A percentile compares a stretch with the other conserved stretches of the same genome.
Evolutionary conservation across 768 basidiomycete genomes (phyloP).

Genomic region (Kwoniella botswanensis): DNA sequence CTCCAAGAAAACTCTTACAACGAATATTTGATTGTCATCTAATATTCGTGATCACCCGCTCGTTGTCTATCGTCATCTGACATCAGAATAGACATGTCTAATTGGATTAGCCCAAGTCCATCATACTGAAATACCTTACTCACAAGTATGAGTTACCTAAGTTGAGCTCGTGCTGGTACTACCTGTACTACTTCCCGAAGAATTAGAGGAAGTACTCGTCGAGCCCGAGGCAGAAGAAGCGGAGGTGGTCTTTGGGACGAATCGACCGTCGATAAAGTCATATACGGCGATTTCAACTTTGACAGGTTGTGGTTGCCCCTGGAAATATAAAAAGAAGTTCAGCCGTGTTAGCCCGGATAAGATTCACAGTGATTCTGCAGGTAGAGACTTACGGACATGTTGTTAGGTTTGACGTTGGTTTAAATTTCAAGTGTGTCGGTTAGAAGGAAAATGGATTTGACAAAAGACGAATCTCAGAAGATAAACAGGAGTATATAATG

Average conservation of each 20-base stretch:
- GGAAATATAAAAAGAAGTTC: not conserved
- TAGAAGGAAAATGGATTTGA: not conserved
- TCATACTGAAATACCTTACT: not conserved
- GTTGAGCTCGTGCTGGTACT: not conserved
- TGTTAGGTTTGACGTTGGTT: not conserved
- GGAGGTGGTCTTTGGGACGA: not conserved
- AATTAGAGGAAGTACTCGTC: not conserved
- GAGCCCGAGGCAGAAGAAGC: not conserved
- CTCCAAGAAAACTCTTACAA: not conserved
- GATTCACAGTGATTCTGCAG: not conserved
- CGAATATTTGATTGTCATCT: not conserved
- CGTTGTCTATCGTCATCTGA: not conserved
- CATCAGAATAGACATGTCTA: not conserved
- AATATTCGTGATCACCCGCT: not conserved
- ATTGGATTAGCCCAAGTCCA: not conserved
- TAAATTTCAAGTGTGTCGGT: not conserved
- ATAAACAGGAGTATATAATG: not conserved
- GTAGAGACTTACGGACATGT: not conserved
- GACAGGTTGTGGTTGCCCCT: not conserved
- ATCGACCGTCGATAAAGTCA: conserved; percentile 6
- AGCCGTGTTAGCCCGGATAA: not conserved
- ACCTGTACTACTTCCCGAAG: not conserved
- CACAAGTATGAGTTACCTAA: not conserved
- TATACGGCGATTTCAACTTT: not conserved
- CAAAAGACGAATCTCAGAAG: not conserved